phyloP scores from a whole-genome alignment of 768 basidiomycete species.

The Cystofilobasidium capitatum region DNA sequence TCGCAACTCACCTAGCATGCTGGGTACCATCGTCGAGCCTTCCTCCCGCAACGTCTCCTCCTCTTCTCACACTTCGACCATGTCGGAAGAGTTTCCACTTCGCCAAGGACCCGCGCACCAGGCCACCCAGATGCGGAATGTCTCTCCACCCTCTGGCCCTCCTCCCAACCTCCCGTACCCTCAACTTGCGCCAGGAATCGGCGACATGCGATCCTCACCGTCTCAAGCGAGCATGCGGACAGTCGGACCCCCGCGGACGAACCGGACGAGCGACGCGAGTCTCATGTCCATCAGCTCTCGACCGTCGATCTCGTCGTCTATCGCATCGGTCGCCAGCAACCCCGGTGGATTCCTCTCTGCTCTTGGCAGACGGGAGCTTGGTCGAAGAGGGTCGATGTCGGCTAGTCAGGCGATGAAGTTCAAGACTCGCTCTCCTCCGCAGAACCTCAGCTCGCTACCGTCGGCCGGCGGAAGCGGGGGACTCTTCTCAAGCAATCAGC shows the following conservation, averaged over 20 bases:
- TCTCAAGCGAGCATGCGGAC: background rate
- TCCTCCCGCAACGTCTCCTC: slow-evolving; percentile 16
- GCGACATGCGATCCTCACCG: background rate
- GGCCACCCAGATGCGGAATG: slow-evolving; percentile 22
- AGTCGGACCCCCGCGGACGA: too few relatives aligned
- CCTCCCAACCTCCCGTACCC: slow-evolving; percentile 25
- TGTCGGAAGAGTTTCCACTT: slow-evolving; percentile 21
- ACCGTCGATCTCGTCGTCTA: slow-evolving; percentile 5
- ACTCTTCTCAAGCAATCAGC: background rate
- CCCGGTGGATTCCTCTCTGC: slow-evolving; percentile 16
- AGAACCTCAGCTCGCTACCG: background rate
- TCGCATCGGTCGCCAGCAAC: slow-evolving; percentile 1
- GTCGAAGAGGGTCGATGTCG: slow-evolving; percentile 11
- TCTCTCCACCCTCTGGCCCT: slow-evolving; percentile 23
- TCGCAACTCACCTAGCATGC: background rate
- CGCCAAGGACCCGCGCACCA: slow-evolving; percentile 11
- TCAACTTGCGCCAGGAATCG: slow-evolving; percentile 24
- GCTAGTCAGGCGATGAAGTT: background rate
- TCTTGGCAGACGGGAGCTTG: too few relatives aligned
- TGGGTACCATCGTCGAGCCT: background rate
- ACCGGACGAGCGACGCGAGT: background rate
- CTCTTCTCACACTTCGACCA: slow-evolving; percentile 7
- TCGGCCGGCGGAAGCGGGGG: background rate
- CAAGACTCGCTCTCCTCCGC: background rate
- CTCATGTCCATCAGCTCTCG: background rate